Percentiles rank a stretch among this genome's conserved stretches.
Conservation (phyloP, 208 protist species). For the Leishmania tarentolae region DNA sequence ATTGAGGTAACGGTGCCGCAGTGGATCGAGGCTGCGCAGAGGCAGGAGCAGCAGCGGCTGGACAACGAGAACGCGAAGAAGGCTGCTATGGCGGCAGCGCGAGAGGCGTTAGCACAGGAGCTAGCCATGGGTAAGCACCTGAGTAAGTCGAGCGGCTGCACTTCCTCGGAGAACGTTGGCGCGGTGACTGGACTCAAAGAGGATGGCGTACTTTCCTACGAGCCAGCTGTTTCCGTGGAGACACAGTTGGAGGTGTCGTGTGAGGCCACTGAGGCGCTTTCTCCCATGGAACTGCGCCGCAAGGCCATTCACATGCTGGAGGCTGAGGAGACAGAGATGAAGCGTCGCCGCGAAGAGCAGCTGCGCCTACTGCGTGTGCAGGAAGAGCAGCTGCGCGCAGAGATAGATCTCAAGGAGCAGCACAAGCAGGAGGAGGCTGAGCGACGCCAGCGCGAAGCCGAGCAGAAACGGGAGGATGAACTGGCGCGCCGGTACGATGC, state of each 20-base stretch:
- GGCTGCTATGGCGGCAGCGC: constrained; percentile 58
- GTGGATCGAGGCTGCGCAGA: constrained; percentile 56
- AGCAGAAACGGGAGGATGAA: constrained; percentile 36
- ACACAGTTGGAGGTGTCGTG: constrained; percentile 3
- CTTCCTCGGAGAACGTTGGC: neutral
- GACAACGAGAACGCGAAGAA: constrained; percentile 38
- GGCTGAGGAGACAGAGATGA: constrained; percentile 57
- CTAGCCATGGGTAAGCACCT: constrained; percentile 38
- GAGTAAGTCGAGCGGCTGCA: neutral
- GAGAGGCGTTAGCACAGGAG: constrained; percentile 59
- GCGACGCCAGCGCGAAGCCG: constrained; percentile 35
- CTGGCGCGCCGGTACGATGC: constrained; percentile 39
- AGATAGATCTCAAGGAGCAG: constrained; percentile 50
- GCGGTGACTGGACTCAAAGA: neutral
- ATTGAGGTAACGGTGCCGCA: constrained; percentile 53
- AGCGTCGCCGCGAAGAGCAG: constrained; percentile 42
- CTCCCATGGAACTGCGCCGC: constrained; percentile 40
- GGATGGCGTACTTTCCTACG: constrained; percentile 28
- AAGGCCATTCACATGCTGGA: constrained; percentile 81
- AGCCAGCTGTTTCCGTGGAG: constrained; percentile 25
- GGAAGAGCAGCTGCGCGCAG: constrained; percentile 35
- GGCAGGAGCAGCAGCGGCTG: constrained; percentile 33
- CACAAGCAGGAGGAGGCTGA: constrained; percentile 62
- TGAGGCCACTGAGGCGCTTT: constrained; percentile 6
- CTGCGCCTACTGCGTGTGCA: constrained; percentile 34